These are phyloP conservation scores for Kluyveromyces dobzhanskii DNA, from an alignment of 805 yeast species.

Conservation along the genomic window DNA sequence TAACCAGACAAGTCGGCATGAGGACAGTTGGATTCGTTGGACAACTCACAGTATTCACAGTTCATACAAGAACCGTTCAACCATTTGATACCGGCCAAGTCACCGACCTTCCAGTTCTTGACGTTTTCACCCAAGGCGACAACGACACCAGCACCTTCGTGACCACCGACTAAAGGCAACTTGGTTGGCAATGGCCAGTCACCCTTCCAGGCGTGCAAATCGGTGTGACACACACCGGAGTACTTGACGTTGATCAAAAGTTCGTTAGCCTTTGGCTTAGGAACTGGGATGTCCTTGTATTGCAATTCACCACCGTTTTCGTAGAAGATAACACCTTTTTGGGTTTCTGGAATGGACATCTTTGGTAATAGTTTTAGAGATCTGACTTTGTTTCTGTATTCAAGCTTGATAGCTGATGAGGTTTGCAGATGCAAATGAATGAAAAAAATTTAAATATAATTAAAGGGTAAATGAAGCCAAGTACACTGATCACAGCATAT, in stretches of 20 bases:
- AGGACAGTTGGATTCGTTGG: slow-evolving; percentile 56
- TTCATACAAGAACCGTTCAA: slow-evolving; percentile 54
- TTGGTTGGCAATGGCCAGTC: slow-evolving; percentile 74
- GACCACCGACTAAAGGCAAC: slow-evolving; percentile 61
- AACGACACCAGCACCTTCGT: slow-evolving; percentile 63
- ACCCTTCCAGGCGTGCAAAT: slow-evolving; percentile 89
- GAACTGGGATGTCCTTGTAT: slow-evolving; percentile 72
- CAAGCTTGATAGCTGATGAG: too few relatives aligned
- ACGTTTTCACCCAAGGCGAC: slow-evolving; percentile 53
- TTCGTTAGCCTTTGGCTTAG: slow-evolving; percentile 69
- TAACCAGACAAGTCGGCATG: slow-evolving; percentile 73
- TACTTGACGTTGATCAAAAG: slow-evolving; percentile 73
- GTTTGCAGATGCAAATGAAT: too few relatives aligned
- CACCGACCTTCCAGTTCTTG: slow-evolving; percentile 52
- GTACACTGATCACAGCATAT: too few relatives aligned
- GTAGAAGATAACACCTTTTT: slow-evolving; percentile 65
- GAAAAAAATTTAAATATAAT: too few relatives aligned
- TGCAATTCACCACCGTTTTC: slow-evolving; percentile 53
- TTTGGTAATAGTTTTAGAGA: too few relatives aligned
- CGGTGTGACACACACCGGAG: slow-evolving; percentile 93
- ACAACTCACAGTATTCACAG: slow-evolving; percentile 52
- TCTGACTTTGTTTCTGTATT: too few relatives aligned
- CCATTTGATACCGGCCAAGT: slow-evolving; percentile 60
- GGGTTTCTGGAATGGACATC: slow-evolving; percentile 51
- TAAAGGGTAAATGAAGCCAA: too few relatives aligned